These are phyloP conservation scores for Xylariaceae sp. DNA, from an alignment of 2,329 filamentous ascomycete genomes.

Conservation along the genomic window DNA sequence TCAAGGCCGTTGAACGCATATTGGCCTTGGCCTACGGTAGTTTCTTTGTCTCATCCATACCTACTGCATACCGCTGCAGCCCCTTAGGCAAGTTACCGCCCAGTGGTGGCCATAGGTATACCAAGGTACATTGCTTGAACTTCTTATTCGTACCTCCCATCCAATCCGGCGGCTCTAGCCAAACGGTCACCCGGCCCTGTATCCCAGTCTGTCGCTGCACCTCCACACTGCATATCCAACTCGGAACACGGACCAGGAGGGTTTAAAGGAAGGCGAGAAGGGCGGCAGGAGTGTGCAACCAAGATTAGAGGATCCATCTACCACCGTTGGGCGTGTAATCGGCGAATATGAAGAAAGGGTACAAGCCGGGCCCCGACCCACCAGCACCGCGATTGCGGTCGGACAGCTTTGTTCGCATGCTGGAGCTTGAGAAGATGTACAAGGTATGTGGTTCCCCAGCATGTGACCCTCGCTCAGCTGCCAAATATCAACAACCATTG, in stretches of 20 bases:
- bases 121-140: constrained; percentile 16
- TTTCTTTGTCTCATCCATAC: constrained; percentile 18
- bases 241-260: constrained; percentile 9
- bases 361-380: constrained; percentile 26
- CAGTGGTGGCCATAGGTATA: constrained; percentile 18
- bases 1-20: constrained; percentile 25
- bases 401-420: constrained; percentile 54
- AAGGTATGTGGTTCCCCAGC: constrained; percentile 44
- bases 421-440: constrained; percentile 54
- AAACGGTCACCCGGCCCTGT: constrained; percentile 31
- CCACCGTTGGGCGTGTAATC: constrained; percentile 30
- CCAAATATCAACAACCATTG: constrained; percentile 10
- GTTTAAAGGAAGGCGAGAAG: constrained; percentile 1
- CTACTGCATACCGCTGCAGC: constrained; percentile 6
- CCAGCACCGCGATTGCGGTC: constrained; percentile 33
- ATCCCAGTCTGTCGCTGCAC: constrained; percentile 22
- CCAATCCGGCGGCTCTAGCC: constrained; percentile 22
- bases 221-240: constrained; percentile 9
- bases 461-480: constrained; percentile 28
- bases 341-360: constrained; percentile 33
- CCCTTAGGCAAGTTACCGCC: constrained; percentile 17
- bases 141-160: constrained; percentile 24
- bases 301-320: constrained; percentile 15
- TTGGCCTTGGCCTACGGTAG: constrained; percentile 20
- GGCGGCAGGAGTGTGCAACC: constrained; percentile 13